phyloP scores from a whole-genome alignment of 768 basidiomycete genomes.

The Tulasnella sp. region DNA sequence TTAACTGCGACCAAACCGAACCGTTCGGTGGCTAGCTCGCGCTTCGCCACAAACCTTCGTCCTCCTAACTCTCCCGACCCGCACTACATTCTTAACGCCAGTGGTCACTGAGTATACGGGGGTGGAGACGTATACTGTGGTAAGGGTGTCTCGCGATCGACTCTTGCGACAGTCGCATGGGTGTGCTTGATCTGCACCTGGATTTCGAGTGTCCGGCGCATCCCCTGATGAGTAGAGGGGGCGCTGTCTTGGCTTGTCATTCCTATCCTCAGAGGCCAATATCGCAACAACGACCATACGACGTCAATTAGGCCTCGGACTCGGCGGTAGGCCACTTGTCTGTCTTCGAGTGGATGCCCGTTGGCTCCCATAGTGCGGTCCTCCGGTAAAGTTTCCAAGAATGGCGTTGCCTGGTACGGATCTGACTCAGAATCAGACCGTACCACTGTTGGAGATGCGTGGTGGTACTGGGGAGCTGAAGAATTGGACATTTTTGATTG shows the following conservation, averaged over 20 bases:
- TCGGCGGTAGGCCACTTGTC: background rate
- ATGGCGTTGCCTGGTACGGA: background rate
- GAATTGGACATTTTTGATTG: too few species aligned
- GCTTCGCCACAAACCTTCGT: background rate
- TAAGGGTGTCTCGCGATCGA: background rate
- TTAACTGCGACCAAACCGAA: background rate
- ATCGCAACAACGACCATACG: background rate
- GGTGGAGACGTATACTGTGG: background rate
- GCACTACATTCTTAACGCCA: too few species aligned
- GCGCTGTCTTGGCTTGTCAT: background rate
- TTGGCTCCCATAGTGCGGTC: background rate
- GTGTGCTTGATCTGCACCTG: background rate
- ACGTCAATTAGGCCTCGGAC: background rate
- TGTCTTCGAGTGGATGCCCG: background rate
- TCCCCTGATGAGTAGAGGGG: background rate
- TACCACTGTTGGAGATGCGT: too few species aligned
- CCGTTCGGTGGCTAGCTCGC: background rate
- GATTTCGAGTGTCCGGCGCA: background rate
- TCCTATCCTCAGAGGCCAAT: background rate
- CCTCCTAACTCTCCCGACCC: background rate
- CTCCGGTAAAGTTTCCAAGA: background rate
- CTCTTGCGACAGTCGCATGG: background rate
- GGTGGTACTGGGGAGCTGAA: too few species aligned
- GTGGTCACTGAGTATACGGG: background rate
- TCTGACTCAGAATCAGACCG: too few species aligned